Base-by-base conservation (phyloP, 176 grass and related monocot genomes). In the Carex cristatella region DNA sequence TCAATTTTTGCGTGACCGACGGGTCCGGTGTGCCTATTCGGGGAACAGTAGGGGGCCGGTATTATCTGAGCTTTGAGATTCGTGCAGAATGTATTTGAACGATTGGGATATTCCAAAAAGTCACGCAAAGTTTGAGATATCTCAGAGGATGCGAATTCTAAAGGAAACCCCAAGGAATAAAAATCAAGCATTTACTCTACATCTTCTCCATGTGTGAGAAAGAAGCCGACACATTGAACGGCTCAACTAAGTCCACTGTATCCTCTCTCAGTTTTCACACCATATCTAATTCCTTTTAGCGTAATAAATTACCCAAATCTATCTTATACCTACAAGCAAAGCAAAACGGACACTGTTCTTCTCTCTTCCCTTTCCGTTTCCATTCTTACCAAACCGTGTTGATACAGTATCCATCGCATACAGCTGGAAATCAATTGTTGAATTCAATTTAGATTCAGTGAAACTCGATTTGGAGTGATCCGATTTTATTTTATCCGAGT, bases 181-280 rank as follows among this genome's bases (percentile, higher is more conserved):
- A 77, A 78, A 78, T 56, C 3, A 78, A 78, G 74, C 74, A 78
- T 83, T 83, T 53, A 62, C 23, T 61, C 23, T 55, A 3, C 33
- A 35, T 35, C 2, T 35, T 1, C 23, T 23, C 71, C 79, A 11
- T 83, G 81, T 83, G 63, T 83, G 31, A 61, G 79, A 69, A 83
- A 53, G 61, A 83, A 83, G 81, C 81, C 38, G 63, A 83, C 81
- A 83, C 62, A 69, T 83, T 83, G 81, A 83, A 83, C 59, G 80
- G 62, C 40, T 83, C 57, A 83, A 51, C 62, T n/a, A 78, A 83
- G 62, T 83, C 81, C 27, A 82, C 80, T 82, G 19, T 82, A 83
- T 68, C 27, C 63, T 55, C 42, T 69, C 49, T 33, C 49, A 33
- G 62, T 83, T 83, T 83, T 83, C 81, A 69, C 81, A 83, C 59